Evolutionary conservation across 2,329 filamentous ascomycete species (phyloP), one percentile per base, ranked within the genome.

Genomic region (Talaromyces sp.): DNA sequence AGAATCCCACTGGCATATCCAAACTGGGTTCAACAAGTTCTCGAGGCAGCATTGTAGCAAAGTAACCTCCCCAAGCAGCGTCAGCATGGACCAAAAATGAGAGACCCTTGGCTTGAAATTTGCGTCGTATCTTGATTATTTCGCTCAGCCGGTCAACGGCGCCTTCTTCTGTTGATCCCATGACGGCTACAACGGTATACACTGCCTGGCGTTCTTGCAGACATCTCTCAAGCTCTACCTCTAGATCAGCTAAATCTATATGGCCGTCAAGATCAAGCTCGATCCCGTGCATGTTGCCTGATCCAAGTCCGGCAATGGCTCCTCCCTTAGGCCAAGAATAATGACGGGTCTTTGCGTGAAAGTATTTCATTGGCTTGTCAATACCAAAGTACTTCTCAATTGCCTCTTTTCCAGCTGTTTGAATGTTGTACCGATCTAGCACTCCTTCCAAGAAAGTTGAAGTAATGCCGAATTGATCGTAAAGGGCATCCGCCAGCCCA

Each of bases 61-160:
- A 82, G 58, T 82, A 82, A 0, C 80, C 80, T 19, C 80, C 79
- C 80, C 80, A 82, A 0, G 79, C 79, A 0, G 78, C 80, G 61
- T 81, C 80, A 1, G 71, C 77, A 56, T 81, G 80, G 8, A 82
- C 69, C 0, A 79, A 59, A 56, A 81, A 81, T 0, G 78, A 80
- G 0, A 81, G 65, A 0, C 79, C 79, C 19, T 71, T 60, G 3
- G 67, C 67, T 62, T 80, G 77, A 54, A 76, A 77, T 21, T 72
- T 65, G n/a, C 74, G 68, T 3, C 79, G 74, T 5, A 81, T 64
- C 0, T 67, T 63, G 2, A 81, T 54, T 19, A 81, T 75, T 0
- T 71, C 63, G 0, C 65, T 64, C 0, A 81, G 64, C 1, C 70
- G 68, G 59, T 82, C 80, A 1, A 79, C 77, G 0, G 77, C 77